phyloP scores from a whole-genome alignment of 495 filamentous ascomycete species.

The Haplographium delicatum region DNA sequence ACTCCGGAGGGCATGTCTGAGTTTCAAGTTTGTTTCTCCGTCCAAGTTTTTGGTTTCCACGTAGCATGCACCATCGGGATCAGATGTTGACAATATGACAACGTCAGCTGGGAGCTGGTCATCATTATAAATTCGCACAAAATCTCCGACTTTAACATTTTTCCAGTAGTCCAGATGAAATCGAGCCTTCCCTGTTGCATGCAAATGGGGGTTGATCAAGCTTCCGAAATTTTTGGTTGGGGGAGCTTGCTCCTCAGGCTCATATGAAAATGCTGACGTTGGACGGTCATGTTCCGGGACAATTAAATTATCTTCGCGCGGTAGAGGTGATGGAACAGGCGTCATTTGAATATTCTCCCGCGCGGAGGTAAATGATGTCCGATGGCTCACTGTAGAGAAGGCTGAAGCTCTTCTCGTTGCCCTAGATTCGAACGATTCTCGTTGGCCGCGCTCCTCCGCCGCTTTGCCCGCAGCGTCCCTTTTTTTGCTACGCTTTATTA shows the following conservation, averaged over 20 bases:
- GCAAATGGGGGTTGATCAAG: slow-evolving; percentile 41
- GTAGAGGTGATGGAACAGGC: slow-evolving; percentile 77
- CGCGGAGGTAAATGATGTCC: slow-evolving; percentile 54
- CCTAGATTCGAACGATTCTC: slow-evolving; percentile 61
- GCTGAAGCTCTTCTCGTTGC: slow-evolving; percentile 54
- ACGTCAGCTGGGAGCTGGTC: slow-evolving; percentile 95
- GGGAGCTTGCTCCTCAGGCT: slow-evolving; percentile 11
- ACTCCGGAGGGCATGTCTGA: slow-evolving; percentile 84
- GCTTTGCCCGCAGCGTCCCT: slow-evolving; percentile 35
- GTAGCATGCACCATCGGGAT: slow-evolving; percentile 91
- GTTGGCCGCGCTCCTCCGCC: slow-evolving; percentile 43
- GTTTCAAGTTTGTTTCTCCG: slow-evolving; percentile 96
- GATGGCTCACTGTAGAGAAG: slow-evolving; percentile 45
- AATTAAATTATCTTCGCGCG: slow-evolving; percentile 40
- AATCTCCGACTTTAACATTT: slow-evolving; percentile 91
- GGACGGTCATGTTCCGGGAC: slow-evolving; percentile 27
- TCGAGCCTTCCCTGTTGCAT: slow-evolving; percentile 46
- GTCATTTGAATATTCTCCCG: slow-evolving; percentile 84
- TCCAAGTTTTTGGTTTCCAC: slow-evolving; percentile 98
- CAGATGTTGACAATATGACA: slow-evolving; percentile 92
- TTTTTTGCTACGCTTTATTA: slow-evolving; percentile 45
- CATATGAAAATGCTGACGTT: slow-evolving; percentile 31
- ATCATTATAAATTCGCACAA: slow-evolving; percentile 92
- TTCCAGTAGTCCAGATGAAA: slow-evolving; percentile 97
- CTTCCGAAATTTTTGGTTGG: slow-evolving; percentile 31